These are phyloP conservation scores for Geranium brycei DNA, from an alignment of 345 rosid species.

Conservation along the genomic window DNA sequence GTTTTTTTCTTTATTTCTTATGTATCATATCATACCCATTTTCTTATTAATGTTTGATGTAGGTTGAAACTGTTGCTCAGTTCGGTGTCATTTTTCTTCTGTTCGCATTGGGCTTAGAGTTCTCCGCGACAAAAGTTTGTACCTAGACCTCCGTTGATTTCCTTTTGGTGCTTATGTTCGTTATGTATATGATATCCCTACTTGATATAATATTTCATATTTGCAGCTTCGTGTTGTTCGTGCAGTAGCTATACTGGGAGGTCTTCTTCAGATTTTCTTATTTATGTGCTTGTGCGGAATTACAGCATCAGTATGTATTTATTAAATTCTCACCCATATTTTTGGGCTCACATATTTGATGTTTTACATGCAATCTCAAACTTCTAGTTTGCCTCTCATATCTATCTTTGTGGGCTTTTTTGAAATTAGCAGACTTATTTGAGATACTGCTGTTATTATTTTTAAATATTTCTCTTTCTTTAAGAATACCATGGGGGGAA, in stretches of 20 bases:
- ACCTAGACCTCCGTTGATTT: background rate
- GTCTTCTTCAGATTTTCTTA: constrained; percentile 74
- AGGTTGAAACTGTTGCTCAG: constrained; percentile 98
- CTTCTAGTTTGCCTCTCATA: too few species aligned
- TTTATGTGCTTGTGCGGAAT: constrained; percentile 90
- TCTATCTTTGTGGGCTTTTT: too few species aligned
- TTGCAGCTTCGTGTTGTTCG: constrained; percentile 87
- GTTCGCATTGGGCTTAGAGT: constrained; percentile 87
- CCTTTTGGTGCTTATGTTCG: constrained; percentile 1
- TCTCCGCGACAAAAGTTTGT: constrained; percentile 63
- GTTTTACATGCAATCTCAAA: background rate
- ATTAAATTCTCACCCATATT: too few species aligned
- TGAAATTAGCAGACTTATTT: too few species aligned
- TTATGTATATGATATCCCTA: too few species aligned
- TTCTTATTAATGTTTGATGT: constrained; percentile 11
- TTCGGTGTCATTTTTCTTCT: constrained; percentile 96
- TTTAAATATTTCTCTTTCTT: too few species aligned
- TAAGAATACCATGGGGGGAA: too few species aligned
- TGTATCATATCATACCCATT: background rate
- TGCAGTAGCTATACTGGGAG: constrained; percentile 86
- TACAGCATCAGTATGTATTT: constrained; percentile 54
- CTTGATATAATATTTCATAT: constrained; percentile 1
- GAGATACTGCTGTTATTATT: too few species aligned
- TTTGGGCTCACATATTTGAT: background rate
- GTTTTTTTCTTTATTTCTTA: too few species aligned